These are phyloP conservation scores for Colletotrichum sp. DNA, from an alignment of 2,329 filamentous ascomycete species.

Conservation along the genomic window DNA sequence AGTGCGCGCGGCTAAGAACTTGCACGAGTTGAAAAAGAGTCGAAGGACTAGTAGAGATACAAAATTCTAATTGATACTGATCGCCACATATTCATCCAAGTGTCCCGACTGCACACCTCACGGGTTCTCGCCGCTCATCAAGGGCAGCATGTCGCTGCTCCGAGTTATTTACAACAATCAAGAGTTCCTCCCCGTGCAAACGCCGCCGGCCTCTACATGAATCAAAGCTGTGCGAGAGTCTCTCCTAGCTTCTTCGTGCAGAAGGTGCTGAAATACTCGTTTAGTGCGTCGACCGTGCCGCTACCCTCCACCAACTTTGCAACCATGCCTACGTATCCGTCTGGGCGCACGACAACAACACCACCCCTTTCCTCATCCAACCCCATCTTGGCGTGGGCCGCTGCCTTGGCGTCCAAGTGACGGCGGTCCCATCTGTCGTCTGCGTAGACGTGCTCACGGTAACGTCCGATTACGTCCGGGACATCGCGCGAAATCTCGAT, in stretches of 20 bases:
- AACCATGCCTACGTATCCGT: conserved; percentile 85
- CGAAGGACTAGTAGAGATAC: background rate
- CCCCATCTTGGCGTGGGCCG: conserved; percentile 88
- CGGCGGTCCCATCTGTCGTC: conserved; percentile 79
- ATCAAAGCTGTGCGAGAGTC: conserved; percentile 42
- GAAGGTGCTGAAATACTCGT: conserved; percentile 81
- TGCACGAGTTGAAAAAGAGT: background rate
- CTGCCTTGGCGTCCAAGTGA: conserved; percentile 71
- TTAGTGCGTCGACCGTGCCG: conserved; percentile 81
- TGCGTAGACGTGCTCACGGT: conserved; percentile 83
- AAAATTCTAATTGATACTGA: background rate
- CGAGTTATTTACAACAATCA: background rate
- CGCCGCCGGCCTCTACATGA: background rate
- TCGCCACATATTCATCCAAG: background rate
- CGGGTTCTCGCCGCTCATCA: background rate
- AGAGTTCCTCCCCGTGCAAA: background rate
- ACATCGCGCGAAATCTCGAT: conserved; percentile 77
- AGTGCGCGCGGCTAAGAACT: background rate
- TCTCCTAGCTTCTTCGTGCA: conserved; percentile 63
- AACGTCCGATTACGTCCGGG: conserved; percentile 73
- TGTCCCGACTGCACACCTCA: background rate
- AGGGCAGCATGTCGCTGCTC: background rate
- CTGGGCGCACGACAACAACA: conserved; percentile 83
- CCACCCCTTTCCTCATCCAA: conserved; percentile 75
- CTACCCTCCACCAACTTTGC: conserved; percentile 75